Conservation (phyloP, 208 protist genomes). For the Tritrichomonas musculus region DNA sequence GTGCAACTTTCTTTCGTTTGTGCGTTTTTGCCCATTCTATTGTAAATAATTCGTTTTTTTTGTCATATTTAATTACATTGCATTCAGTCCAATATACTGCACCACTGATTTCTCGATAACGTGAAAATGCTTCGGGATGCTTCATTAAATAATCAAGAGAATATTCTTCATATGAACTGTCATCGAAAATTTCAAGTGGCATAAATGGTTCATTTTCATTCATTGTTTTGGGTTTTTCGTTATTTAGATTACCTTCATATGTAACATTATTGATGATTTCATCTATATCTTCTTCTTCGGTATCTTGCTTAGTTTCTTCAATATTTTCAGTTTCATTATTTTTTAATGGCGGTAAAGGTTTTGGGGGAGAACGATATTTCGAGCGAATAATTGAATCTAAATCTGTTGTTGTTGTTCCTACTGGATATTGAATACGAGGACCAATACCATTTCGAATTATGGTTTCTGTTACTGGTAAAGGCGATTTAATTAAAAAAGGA, state of each 20-base stretch:
- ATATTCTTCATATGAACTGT: slow-evolving; percentile 28
- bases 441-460: neutral
- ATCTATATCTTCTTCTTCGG: too few species aligned
- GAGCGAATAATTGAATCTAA: neutral
- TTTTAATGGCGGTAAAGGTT: neutral
- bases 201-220: neutral
- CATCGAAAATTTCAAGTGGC: slow-evolving; percentile 28
- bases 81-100: neutral
- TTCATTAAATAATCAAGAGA: neutral
- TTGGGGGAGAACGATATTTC: neutral
- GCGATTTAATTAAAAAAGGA: neutral
- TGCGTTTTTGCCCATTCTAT: slow-evolving; percentile 17
- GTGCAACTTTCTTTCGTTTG: slow-evolving; percentile 31
- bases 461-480: neutral
- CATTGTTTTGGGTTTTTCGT: neutral
- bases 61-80: neutral
- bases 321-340: too few species aligned
- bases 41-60: neutral
- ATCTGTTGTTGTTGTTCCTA: neutral
- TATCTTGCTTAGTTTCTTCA: too few species aligned
- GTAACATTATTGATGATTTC: too few species aligned
- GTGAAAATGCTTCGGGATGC: neutral
- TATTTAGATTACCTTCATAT: too few species aligned
- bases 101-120: neutral
- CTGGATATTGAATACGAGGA: neutral